A percentile compares a stretch with the other conserved stretches of the same genome.
These are phyloP conservation scores for Cantharellus cinnabarinus DNA, from an alignment of 768 basidiomycete genomes.

Conservation along the genomic window DNA sequence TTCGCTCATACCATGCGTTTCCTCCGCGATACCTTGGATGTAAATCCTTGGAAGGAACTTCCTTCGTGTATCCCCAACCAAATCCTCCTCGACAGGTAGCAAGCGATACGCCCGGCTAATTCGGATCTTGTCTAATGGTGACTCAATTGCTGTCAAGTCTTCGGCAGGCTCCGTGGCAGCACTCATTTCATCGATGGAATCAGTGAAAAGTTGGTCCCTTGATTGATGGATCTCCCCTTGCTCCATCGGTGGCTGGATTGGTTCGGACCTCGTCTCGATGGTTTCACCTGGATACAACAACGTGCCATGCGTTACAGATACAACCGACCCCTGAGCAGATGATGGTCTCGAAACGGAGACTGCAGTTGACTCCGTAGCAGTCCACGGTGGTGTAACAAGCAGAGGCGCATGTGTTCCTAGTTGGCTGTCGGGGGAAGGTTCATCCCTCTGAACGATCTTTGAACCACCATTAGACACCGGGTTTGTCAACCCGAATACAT, in stretches of 20 bases:
- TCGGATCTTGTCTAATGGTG: not conserved
- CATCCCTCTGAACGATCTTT: not conserved
- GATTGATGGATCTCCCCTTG: not conserved
- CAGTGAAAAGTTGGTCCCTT: no score
- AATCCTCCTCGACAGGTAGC: not conserved
- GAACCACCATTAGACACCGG: not conserved
- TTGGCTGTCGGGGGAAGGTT: not conserved
- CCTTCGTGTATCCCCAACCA: not conserved
- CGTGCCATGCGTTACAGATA: no score
- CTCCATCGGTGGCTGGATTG: not conserved
- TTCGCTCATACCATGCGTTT: not conserved
- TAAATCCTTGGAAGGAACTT: not conserved
- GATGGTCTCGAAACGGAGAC: not conserved
- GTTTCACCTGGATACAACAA: not conserved
- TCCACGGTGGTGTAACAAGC: not conserved
- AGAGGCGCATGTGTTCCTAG: not conserved
- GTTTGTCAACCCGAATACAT: not conserved
- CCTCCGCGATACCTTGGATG: not conserved
- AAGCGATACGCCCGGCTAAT: slow-evolving; percentile 4
- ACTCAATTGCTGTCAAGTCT: not conserved
- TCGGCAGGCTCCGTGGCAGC: not conserved
- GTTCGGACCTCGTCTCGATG: not conserved
- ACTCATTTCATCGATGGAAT: no score
- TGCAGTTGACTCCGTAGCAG: not conserved
- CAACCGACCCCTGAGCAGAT: not conserved